These are phyloP conservation scores for Fusarium setosum DNA, from an alignment of 2,329 filamentous ascomycete genomes.

Conservation along the genomic window DNA sequence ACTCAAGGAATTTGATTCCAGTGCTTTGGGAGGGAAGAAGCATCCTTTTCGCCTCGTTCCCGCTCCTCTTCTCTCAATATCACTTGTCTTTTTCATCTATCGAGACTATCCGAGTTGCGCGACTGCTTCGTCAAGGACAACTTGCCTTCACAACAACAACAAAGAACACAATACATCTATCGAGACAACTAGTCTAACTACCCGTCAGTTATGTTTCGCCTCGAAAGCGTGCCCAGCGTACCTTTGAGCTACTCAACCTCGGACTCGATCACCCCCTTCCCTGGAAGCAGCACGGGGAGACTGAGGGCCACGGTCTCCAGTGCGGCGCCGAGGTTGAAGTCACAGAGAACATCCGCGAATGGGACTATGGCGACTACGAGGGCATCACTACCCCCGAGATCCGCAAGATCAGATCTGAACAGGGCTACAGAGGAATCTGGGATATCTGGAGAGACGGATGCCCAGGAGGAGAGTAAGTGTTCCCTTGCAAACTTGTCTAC, in stretches of 20 bases:
- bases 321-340: conserved; percentile 73
- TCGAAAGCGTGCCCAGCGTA: conserved; percentile 84
- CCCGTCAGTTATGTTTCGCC: conserved; percentile 81
- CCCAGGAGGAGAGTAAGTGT: conserved; percentile 82
- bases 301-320: conserved; percentile 51
- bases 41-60: background rate
- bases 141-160: no score
- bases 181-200: background rate
- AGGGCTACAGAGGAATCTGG: conserved; percentile 72
- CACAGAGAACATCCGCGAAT: conserved; percentile 81
- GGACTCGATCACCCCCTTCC: conserved; percentile 76
- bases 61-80: background rate
- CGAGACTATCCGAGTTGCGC: no score
- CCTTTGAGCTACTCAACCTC: conserved; percentile 87
- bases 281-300: conserved; percentile 68
- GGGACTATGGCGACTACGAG: conserved; percentile 91
- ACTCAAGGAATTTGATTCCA: background rate
- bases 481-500: background rate
- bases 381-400: conserved; percentile 81
- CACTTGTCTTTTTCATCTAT: no score
- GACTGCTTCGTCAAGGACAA: no score
- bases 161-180: no score
- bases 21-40: background rate
- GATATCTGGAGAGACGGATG: conserved; percentile 94
- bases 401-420: conserved; percentile 63